phyloP scores from a whole-genome alignment of 2,329 filamentous ascomycete genomes.

The Davidsoniella virescens region DNA sequence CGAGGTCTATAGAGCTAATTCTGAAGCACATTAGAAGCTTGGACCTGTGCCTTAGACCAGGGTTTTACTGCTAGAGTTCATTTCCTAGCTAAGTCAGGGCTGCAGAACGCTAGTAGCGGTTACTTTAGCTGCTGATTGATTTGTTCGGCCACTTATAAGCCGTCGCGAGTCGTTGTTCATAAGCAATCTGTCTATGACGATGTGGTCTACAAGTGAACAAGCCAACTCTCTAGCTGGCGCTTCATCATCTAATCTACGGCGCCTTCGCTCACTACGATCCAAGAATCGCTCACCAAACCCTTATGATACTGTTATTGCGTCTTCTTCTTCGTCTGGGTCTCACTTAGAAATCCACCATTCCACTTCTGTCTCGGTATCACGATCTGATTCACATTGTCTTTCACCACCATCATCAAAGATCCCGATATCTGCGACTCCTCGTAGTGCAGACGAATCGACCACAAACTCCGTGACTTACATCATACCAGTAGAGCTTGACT shows the following conservation, averaged over 20 bases:
- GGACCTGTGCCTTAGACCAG: too few species aligned
- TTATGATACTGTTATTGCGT: neutral
- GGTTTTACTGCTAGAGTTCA: too few species aligned
- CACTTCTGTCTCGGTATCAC: constrained; percentile 5
- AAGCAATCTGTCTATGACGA: too few species aligned
- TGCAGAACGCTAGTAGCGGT: too few species aligned
- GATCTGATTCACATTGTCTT: neutral
- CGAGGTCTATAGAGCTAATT: too few species aligned
- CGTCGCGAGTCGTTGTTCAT: too few species aligned
- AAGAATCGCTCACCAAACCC: constrained; percentile 1
- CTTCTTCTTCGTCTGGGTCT: constrained; percentile 1
- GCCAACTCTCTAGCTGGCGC: neutral
- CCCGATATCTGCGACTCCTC: neutral
- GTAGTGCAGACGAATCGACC: too few species aligned
- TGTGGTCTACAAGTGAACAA: too few species aligned
- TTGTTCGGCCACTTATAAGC: too few species aligned
- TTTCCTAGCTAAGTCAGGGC: too few species aligned
- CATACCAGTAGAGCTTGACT: neutral
- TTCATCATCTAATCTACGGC: constrained; percentile 2
- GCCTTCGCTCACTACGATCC: constrained; percentile 4
- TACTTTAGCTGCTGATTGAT: too few species aligned
- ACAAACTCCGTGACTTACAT: neutral
- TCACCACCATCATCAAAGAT: neutral
- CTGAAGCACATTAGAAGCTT: too few species aligned
- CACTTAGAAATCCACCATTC: constrained; percentile 11